A percentile compares a stretch with the other conserved stretches of the same genome.
These are phyloP conservation scores for Crithidia mellificae DNA, from an alignment of 208 protist genomes.

Conservation along the genomic window DNA sequence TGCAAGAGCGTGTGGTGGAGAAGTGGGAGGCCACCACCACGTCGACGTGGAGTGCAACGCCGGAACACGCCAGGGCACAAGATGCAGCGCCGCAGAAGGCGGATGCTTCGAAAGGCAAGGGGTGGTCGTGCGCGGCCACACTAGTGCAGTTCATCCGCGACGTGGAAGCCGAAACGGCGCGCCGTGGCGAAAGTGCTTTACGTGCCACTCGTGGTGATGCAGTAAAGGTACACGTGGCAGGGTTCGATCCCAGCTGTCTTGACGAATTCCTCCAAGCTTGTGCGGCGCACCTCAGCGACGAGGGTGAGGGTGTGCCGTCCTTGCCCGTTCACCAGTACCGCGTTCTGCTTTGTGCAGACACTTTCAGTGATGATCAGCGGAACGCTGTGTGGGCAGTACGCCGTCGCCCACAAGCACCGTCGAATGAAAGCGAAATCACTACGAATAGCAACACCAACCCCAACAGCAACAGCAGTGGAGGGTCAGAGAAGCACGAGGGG, in stretches of 20 bases:
- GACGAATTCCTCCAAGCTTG: slow-evolving; percentile 24
- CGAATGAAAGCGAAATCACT: too few species aligned
- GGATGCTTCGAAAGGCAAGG: slow-evolving; percentile 12
- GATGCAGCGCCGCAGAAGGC: neutral
- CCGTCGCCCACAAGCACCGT: neutral
- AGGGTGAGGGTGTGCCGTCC: neutral
- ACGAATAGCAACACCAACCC: too few species aligned
- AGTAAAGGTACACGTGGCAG: slow-evolving; percentile 36
- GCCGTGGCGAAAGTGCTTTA: slow-evolving; percentile 1
- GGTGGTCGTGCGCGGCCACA: slow-evolving; percentile 34
- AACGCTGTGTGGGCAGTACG: slow-evolving; percentile 66
- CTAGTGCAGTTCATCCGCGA: slow-evolving; percentile 45
- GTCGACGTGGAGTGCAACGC: slow-evolving; percentile 1
- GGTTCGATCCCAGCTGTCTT: slow-evolving; percentile 25
- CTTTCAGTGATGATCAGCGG: slow-evolving; percentile 41
- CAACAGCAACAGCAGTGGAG: too few species aligned
- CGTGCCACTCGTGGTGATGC: neutral
- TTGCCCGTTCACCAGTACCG: slow-evolving; percentile 27
- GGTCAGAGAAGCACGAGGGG: neutral
- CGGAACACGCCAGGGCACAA: neutral
- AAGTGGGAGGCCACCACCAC: slow-evolving; percentile 18
- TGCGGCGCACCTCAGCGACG: neutral
- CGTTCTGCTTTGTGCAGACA: slow-evolving; percentile 53
- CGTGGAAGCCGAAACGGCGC: slow-evolving; percentile 13
- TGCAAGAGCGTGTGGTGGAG: slow-evolving; percentile 46